Evolutionary conservation across 495 filamentous ascomycete species (phyloP).

Genomic region (Pyrenula massariospora): DNA sequence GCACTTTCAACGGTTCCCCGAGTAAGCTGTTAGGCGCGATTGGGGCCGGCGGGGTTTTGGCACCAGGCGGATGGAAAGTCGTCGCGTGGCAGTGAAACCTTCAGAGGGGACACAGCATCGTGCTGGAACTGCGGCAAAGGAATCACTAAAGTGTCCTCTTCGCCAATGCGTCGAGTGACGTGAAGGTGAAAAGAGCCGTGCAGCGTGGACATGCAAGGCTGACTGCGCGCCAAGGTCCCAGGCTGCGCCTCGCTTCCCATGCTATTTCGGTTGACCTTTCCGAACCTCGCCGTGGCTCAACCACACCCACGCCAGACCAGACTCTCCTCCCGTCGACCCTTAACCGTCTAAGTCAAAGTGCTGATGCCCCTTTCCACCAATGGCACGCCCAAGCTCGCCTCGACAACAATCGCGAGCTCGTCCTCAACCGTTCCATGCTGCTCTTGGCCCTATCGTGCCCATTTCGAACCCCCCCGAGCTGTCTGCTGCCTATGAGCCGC

Average conservation of each 20-base stretch:
- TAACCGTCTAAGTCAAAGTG: background rate
- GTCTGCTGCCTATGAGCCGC: background rate
- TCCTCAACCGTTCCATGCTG: too few relatives aligned
- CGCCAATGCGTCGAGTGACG: too few relatives aligned
- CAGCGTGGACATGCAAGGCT: background rate
- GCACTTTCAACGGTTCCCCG: background rate
- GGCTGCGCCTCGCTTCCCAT: background rate
- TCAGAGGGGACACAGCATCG: background rate
- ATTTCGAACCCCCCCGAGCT: background rate
- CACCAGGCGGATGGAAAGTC: background rate
- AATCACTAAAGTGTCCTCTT: too few relatives aligned
- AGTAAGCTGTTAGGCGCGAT: background rate
- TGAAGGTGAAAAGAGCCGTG: too few relatives aligned
- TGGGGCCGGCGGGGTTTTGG: background rate
- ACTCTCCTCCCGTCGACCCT: background rate
- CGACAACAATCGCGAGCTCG: too few relatives aligned
- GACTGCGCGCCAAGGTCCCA: background rate
- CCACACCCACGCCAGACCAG: background rate
- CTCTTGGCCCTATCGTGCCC: too few relatives aligned
- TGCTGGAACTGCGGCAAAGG: background rate
- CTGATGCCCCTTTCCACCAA: background rate
- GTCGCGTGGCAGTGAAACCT: background rate
- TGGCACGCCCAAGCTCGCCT: too few relatives aligned
- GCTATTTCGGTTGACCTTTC: background rate
- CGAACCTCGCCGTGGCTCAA: background rate